Evolutionary conservation across 352 stramenopile genomes (phyloP).

Genomic region (Aphanomyces euteiches): DNA sequence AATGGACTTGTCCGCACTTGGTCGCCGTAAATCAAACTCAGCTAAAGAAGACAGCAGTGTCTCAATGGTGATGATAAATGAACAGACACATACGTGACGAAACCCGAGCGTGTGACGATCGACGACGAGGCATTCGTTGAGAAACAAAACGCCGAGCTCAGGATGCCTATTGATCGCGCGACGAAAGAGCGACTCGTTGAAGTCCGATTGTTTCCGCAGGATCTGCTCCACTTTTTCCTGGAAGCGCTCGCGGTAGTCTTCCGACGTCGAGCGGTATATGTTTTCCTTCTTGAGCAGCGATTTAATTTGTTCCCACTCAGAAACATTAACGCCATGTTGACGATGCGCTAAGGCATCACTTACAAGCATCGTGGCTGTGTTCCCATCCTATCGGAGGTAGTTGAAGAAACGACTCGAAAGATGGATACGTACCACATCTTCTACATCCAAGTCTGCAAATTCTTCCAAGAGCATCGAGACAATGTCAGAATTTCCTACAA

Average conservation of each 20-base stretch:
- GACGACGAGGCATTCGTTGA: slow-evolving; percentile 4
- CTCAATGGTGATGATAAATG: background rate
- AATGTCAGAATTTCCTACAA: background rate
- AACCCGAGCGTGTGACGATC: slow-evolving; percentile 11
- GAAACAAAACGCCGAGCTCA: background rate
- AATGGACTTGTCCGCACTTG: background rate
- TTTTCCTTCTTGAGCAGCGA: slow-evolving; percentile 12
- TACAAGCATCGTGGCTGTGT: background rate
- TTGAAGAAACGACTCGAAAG: background rate
- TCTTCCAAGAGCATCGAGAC: background rate
- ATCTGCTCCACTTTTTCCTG: background rate
- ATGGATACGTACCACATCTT: too few species aligned
- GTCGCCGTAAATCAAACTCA: background rate
- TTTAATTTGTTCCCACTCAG: background rate
- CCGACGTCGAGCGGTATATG: background rate
- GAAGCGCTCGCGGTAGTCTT: background rate
- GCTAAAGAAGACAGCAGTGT: background rate
- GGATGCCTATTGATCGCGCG: background rate
- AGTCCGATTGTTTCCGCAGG: background rate
- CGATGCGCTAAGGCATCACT: background rate
- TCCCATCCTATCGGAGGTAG: background rate
- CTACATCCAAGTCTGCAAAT: background rate
- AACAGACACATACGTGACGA: background rate
- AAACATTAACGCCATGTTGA: background rate
- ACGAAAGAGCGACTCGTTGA: slow-evolving; percentile 15